A percentile compares a stretch with the other conserved stretches of the same genome.
These are phyloP conservation scores for Lecanicillium sp. DNA, from an alignment of 2,329 filamentous ascomycete species.

Conservation along the genomic window DNA sequence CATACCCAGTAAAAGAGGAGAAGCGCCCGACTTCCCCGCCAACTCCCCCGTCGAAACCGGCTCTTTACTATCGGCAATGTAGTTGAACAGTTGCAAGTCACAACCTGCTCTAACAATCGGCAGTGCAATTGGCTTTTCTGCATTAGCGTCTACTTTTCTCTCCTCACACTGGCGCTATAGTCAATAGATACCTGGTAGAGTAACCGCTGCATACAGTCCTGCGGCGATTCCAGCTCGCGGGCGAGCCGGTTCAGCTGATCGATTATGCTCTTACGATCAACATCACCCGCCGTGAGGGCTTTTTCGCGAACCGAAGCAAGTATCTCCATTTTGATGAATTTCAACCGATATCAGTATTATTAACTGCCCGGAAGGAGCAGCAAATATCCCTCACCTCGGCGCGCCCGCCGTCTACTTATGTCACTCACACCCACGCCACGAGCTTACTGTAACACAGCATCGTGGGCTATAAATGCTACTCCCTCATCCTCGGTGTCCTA, in stretches of 20 bases:
- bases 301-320: background rate
- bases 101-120: background rate
- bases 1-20: background rate
- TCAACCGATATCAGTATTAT: too few relatives aligned
- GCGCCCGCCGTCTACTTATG: too few relatives aligned
- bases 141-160: too few relatives aligned
- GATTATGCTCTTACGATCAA: slow-evolving; percentile 2
- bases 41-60: background rate
- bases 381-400: too few relatives aligned
- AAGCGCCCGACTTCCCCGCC: background rate
- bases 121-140: background rate
- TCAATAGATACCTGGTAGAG: background rate
- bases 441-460: too few relatives aligned
- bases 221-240: background rate
- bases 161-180: too few relatives aligned
- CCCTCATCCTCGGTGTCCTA: too few relatives aligned
- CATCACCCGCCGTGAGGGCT: background rate
- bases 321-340: background rate
- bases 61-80: slow-evolving; percentile 1
- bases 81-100: slow-evolving; percentile 3
- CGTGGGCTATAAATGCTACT: too few relatives aligned
- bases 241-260: slow-evolving; percentile 4
- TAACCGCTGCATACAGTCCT: slow-evolving; percentile 6
- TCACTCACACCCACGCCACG: too few relatives aligned
- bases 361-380: too few relatives aligned